phyloP scores from a whole-genome alignment of 106 monocot genomes.

The Iris macrosiphon region DNA sequence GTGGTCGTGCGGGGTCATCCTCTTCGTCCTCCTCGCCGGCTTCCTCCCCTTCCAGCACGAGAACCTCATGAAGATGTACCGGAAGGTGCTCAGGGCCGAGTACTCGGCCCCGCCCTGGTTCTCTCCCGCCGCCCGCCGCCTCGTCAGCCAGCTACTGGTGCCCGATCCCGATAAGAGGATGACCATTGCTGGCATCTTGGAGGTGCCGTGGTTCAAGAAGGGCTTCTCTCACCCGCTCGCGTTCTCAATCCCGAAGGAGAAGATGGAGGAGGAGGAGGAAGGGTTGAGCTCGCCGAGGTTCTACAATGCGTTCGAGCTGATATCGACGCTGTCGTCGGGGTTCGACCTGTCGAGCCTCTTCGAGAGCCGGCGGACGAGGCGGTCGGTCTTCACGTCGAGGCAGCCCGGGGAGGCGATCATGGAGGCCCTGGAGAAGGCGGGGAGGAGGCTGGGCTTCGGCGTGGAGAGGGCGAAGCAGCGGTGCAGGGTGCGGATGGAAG shows the following conservation, averaged over 20 bases:
- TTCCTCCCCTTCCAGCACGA: constrained; percentile 28
- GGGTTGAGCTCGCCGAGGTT: constrained; percentile 7
- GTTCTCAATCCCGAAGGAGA: neutral
- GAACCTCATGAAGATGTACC: constrained; percentile 39
- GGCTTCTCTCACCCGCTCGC: neutral
- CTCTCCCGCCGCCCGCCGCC: constrained; percentile 8
- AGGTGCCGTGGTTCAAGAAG: constrained; percentile 6
- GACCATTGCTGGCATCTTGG: constrained; percentile 5
- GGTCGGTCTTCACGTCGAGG: constrained; percentile 55
- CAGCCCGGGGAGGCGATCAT: constrained; percentile 33
- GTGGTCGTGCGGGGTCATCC: constrained; percentile 19
- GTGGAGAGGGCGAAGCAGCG: constrained; percentile 22
- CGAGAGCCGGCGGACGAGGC: constrained; percentile 24
- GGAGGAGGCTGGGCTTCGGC: constrained; percentile 30
- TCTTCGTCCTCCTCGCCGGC: constrained; percentile 16
- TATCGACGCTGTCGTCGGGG: constrained; percentile 16
- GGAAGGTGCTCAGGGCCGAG: constrained; percentile 22
- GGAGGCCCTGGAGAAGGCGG: constrained; percentile 40
- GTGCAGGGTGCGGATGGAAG: constrained; percentile 39
- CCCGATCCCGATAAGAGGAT: constrained; percentile 12
- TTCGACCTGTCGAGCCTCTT: constrained; percentile 18
- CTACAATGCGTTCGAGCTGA: constrained; percentile 26
- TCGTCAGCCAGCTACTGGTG: constrained; percentile 7
- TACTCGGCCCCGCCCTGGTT: constrained; percentile 17
- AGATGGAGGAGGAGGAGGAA: neutral